Conservation (phyloP, 805 yeast genomes). For the Metschnikowia lachancei region DNA sequence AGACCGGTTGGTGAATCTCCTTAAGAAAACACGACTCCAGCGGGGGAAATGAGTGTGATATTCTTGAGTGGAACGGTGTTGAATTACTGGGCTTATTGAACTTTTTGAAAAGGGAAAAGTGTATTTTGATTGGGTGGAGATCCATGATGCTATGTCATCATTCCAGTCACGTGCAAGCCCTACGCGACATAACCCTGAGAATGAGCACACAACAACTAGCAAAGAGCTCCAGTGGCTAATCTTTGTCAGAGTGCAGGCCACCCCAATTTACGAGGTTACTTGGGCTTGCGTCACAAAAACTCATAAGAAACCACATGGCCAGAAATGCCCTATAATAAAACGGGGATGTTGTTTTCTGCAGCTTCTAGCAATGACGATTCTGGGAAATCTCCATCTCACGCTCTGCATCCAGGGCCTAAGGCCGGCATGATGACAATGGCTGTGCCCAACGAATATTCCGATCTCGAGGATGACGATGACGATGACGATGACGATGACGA, state of each 20-base stretch:
- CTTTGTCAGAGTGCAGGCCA: background rate
- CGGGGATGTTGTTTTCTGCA: slow-evolving; percentile 6
- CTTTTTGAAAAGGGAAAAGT: too few species aligned
- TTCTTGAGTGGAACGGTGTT: too few species aligned
- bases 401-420: background rate
- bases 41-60: background rate
- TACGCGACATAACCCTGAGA: too few species aligned
- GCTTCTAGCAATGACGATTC: background rate
- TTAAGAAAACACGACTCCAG: background rate
- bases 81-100: too few species aligned
- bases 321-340: background rate
- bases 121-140: too few species aligned
- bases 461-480: slow-evolving; percentile 13
- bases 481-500: background rate
- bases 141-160: too few species aligned
- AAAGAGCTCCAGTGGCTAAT: too few species aligned
- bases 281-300: background rate
- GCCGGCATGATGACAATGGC: slow-evolving; percentile 7
- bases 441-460: slow-evolving; percentile 14
- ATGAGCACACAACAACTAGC: too few species aligned
- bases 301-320: background rate
- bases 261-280: background rate
- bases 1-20: slow-evolving; percentile 12
- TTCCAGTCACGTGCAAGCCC: too few species aligned
- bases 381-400: background rate